These are phyloP conservation scores for Termitomyces sp. DNA, from an alignment of 768 basidiomycete species.

Conservation along the genomic window DNA sequence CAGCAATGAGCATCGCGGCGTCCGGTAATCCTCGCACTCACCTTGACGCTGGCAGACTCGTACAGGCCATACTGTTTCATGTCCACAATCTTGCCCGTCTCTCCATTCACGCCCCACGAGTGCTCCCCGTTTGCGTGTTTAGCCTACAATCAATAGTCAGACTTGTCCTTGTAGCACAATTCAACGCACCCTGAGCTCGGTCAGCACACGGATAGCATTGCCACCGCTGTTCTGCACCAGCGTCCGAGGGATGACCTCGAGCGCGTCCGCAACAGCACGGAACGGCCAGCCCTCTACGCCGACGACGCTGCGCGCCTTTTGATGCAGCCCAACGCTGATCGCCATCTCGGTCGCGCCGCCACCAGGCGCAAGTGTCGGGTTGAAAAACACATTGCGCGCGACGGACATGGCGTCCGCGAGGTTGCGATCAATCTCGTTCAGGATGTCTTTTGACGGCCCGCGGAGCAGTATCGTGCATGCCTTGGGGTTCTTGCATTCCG, in stretches of 20 bases:
- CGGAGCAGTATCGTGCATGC: slow-evolving; percentile 98
- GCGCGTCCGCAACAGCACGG: slow-evolving; percentile 89
- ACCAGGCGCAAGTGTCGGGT: slow-evolving; percentile 89
- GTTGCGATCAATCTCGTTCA: slow-evolving; percentile 98
- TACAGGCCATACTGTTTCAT: slow-evolving; percentile 94
- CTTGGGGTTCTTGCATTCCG: slow-evolving; percentile 86
- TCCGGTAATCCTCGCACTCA: slow-evolving; percentile 16
- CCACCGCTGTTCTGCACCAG: slow-evolving; percentile 94
- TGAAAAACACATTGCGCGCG: slow-evolving; percentile 94
- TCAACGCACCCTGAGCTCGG: slow-evolving; percentile 79
- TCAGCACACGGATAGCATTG: slow-evolving; percentile 89
- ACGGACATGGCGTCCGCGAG: slow-evolving; percentile 97
- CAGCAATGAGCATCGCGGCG: not conserved
- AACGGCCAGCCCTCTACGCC: slow-evolving; percentile 92
- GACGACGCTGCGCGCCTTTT: slow-evolving; percentile 71
- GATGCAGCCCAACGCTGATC: slow-evolving; percentile 80
- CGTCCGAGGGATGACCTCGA: slow-evolving; percentile 96
- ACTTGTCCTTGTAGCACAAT: slow-evolving; percentile 3
- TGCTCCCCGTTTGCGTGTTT: slow-evolving; percentile 91
- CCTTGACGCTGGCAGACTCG: slow-evolving; percentile 96
- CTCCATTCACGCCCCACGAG: slow-evolving; percentile 93
- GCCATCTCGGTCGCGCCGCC: slow-evolving; percentile 99
- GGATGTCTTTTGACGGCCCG: slow-evolving; percentile 95
- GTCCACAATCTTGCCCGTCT: slow-evolving; percentile 92
- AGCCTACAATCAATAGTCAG: slow-evolving; percentile 47